These are phyloP conservation scores for Hydrangea macrophylla DNA, from an alignment of 148 eudicot species.

Conservation along the genomic window DNA sequence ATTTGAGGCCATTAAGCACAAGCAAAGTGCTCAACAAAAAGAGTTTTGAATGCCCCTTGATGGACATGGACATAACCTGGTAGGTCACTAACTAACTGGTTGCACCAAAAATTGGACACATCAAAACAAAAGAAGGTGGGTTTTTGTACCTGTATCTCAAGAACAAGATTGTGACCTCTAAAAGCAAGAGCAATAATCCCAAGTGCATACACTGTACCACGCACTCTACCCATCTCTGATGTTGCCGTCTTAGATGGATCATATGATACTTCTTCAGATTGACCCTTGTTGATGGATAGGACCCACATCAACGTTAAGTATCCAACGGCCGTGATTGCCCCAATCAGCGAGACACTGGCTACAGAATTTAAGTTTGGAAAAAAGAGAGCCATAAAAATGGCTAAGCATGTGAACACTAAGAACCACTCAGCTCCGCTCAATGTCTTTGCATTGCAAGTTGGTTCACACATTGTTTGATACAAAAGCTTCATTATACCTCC, in stretches of 20 bases:
- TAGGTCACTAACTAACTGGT: too few species aligned
- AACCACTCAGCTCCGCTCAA: slow-evolving; percentile 42
- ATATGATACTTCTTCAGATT: slow-evolving; percentile 6
- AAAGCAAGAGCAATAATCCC: slow-evolving; percentile 54
- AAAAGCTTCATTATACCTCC: slow-evolving; percentile 40
- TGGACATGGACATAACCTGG: too few species aligned
- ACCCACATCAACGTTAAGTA: slow-evolving; percentile 45
- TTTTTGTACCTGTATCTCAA: slow-evolving; percentile 69
- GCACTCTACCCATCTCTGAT: slow-evolving; percentile 4
- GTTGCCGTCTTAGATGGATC: neutral
- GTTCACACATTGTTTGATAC: slow-evolving; percentile 29
- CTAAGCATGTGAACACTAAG: slow-evolving; percentile 44
- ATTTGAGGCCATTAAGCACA: too few species aligned
- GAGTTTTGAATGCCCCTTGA: too few species aligned
- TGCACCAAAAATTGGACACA: too few species aligned
- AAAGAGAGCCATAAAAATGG: slow-evolving; percentile 35
- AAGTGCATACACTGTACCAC: slow-evolving; percentile 31
- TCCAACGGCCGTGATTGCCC: slow-evolving; percentile 40
- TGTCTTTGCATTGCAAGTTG: slow-evolving; percentile 15
- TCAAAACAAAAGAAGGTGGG: too few species aligned
- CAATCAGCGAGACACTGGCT: slow-evolving; percentile 39
- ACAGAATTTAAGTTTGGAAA: slow-evolving; percentile 61
- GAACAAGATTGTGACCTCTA: slow-evolving; percentile 73
- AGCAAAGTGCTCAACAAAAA: too few species aligned
- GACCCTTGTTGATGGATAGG: slow-evolving; percentile 26